These are phyloP conservation scores for Pyrenochaeta sp. DNA, from an alignment of 2,329 filamentous ascomycete species.

Conservation along the genomic window DNA sequence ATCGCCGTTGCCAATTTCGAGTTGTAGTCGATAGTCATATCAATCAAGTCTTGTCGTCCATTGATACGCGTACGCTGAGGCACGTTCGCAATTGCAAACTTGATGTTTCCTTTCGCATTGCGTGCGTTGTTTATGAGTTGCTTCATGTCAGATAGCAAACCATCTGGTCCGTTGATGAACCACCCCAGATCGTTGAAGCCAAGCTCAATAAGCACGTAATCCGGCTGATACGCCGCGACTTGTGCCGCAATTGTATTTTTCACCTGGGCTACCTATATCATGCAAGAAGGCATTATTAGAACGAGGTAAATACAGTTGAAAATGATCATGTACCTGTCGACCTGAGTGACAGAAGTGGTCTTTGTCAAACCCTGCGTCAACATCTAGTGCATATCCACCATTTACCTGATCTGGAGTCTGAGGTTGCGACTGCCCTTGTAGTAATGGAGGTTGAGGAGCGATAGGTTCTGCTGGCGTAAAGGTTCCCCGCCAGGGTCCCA, in stretches of 20 bases:
- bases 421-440: constrained; percentile 1
- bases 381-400: constrained; percentile 1
- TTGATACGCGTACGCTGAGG: constrained; percentile 4
- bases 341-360: constrained; percentile 9
- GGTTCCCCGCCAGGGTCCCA: constrained; percentile 7
- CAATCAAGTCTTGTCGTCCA: constrained; percentile 12
- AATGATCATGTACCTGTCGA: too few species aligned
- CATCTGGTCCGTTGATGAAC: constrained; percentile 12
- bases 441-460: constrained; percentile 2
- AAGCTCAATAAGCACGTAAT: constrained; percentile 10
- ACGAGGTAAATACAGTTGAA: too few species aligned
- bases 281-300: too few species aligned
- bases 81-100: constrained; percentile 13
- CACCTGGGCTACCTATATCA: constrained; percentile 5
- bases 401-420: constrained; percentile 1
- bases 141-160: constrained; percentile 7
- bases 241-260: constrained; percentile 2
- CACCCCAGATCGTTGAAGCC: constrained; percentile 16
- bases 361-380: constrained; percentile 2
- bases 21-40: constrained; percentile 12
- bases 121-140: constrained; percentile 7
- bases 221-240: constrained; percentile 11
- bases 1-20: background rate
- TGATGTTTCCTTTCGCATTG: constrained; percentile 4
- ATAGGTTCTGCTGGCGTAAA: constrained; percentile 1